phyloP scores from a whole-genome alignment of 208 protist species.

The Novymonas esmeraldas region DNA sequence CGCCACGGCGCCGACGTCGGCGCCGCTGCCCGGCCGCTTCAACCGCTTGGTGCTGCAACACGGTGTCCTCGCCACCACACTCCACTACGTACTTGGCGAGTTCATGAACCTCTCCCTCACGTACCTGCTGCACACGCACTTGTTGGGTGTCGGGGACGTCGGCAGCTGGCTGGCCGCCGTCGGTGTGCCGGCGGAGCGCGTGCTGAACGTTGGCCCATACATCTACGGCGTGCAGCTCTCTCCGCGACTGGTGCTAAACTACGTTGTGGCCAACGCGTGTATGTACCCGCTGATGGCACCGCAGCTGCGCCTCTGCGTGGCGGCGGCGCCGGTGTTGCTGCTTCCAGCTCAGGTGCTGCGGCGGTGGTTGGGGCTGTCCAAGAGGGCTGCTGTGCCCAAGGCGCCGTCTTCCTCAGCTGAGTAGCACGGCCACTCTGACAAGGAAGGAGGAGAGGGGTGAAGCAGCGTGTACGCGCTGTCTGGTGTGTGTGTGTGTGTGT shows the following conservation, averaged over 20 bases:
- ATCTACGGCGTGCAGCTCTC: constrained; percentile 58
- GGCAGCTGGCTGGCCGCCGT: constrained; percentile 40
- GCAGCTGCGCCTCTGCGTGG: constrained; percentile 54
- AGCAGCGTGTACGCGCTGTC: no score
- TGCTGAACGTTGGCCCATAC: constrained; percentile 44
- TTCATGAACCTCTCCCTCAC: constrained; percentile 50
- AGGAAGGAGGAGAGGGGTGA: neutral
- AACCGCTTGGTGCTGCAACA: constrained; percentile 54
- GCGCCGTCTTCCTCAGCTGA: constrained; percentile 11
- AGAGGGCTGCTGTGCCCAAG: constrained; percentile 22
- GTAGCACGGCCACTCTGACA: neutral
- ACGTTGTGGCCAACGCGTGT: constrained; percentile 58
- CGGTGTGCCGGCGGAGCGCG: constrained; percentile 30
- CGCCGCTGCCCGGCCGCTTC: constrained; percentile 65
- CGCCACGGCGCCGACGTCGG: neutral
- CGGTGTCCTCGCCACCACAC: constrained; percentile 58
- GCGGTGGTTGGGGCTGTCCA: constrained; percentile 1
- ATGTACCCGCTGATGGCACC: constrained; percentile 56
- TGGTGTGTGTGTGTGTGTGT: no score
- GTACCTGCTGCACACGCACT: constrained; percentile 61
- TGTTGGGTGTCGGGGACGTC: constrained; percentile 56
- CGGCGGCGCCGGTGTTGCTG: constrained; percentile 36
- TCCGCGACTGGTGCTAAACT: constrained; percentile 67
- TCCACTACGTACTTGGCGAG: constrained; percentile 78
- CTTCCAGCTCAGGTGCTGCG: constrained; percentile 11